These are phyloP conservation scores for Fusarium devonianum DNA, from an alignment of 2,329 filamentous ascomycete species.

Conservation along the genomic window DNA sequence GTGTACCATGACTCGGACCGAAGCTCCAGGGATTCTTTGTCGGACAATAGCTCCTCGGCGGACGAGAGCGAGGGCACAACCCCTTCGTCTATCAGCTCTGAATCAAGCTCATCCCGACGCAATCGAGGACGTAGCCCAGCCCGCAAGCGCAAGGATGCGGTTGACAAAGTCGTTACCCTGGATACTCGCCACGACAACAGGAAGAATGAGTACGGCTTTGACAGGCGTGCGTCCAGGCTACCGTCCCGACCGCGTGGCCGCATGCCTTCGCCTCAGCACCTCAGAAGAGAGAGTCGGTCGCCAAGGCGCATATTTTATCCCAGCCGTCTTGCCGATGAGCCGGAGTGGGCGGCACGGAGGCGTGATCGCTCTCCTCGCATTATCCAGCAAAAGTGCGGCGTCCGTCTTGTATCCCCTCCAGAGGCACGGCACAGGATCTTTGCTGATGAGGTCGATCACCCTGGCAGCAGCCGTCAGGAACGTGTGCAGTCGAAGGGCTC, in stretches of 20 bases:
- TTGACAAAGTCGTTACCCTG: conserved; percentile 9
- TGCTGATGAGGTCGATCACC: conserved; percentile 6
- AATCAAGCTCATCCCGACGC: conserved; percentile 2
- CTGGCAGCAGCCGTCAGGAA: conserved; percentile 28
- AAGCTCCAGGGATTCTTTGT: conserved; percentile 14
- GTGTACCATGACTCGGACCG: conserved; percentile 10
- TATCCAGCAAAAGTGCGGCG: conserved; percentile 19
- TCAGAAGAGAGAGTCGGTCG: conserved; percentile 10
- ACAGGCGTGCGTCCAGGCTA: background rate
- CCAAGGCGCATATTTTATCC: conserved; percentile 15
- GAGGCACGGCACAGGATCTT: conserved; percentile 27
- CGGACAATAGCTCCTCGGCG: conserved; percentile 17
- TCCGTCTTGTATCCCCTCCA: conserved; percentile 29
- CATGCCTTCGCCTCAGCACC: conserved; percentile 8
- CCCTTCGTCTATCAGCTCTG: conserved; percentile 26
- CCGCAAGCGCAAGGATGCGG: conserved; percentile 7
- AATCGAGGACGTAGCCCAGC: conserved; percentile 16
- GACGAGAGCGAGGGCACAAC: conserved; percentile 25
- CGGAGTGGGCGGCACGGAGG: conserved; percentile 6
- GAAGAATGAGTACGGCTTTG: background rate
- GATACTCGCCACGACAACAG: conserved; percentile 6
- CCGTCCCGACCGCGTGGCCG: conserved; percentile 18
- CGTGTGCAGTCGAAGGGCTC: conserved; percentile 20
- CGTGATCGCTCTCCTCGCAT: conserved; percentile 26
- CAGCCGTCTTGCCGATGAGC: conserved; percentile 11